Conservation (phyloP, 2,329 filamentous ascomycete genomes). For the Geosmithia putterillii region DNA sequence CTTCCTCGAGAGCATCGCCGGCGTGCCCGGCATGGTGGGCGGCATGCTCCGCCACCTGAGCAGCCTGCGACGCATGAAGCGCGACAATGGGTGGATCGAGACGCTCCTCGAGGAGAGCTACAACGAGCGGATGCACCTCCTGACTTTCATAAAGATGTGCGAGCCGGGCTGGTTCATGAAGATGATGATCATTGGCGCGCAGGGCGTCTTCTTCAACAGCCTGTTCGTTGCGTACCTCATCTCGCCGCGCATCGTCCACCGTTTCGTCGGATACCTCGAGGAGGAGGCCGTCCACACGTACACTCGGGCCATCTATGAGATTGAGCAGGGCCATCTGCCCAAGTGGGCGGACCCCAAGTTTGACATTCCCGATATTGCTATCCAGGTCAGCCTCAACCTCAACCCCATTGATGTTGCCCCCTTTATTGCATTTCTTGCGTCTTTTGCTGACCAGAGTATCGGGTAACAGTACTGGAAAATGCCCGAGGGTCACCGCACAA, state of each 20-base stretch:
- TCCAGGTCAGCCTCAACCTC: conserved; percentile 32
- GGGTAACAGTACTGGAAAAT: conserved; percentile 69
- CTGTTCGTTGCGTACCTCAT: conserved; percentile 84
- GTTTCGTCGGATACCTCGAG: conserved; percentile 94
- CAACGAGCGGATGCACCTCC: conserved; percentile 87
- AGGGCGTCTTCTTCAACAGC: conserved; percentile 93
- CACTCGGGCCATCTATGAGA: conserved; percentile 74
- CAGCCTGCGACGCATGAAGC: conserved; percentile 71
- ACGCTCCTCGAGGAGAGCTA: conserved; percentile 81
- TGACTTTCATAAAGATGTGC: conserved; percentile 87
- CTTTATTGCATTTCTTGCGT: not conserved
- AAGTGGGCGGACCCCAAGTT: conserved; percentile 63
- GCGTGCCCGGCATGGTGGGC: conserved; percentile 92
- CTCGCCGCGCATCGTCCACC: conserved; percentile 77
- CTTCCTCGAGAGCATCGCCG: conserved; percentile 89
- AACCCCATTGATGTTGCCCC: conserved; percentile 1
- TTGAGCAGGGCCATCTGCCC: conserved; percentile 74
- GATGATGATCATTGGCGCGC: conserved; percentile 78
- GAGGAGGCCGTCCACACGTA: conserved; percentile 97
- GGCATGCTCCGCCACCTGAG: conserved; percentile 87
- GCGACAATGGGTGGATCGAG: conserved; percentile 96
- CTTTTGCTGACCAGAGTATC: not conserved
- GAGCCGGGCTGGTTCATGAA: conserved; percentile 72
- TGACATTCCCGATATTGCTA: conserved; percentile 73
- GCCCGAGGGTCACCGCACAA: conserved; percentile 68